phyloP scores from a whole-genome alignment of 495 filamentous ascomycete species.

The Xylaria telfairii region DNA sequence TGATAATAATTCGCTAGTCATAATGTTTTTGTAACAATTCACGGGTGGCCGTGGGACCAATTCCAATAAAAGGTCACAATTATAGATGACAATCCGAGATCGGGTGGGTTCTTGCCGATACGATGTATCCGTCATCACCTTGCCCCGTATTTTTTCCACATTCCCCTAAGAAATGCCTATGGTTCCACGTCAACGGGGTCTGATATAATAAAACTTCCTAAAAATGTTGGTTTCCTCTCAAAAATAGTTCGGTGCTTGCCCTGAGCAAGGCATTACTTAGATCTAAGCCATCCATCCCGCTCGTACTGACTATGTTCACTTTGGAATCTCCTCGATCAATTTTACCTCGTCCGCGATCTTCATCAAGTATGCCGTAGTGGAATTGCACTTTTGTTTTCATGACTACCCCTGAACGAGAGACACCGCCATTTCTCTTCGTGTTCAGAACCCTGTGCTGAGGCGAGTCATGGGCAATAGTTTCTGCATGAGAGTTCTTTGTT shows the following conservation, averaged over 20 bases:
- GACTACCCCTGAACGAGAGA: not conserved
- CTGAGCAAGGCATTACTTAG: not conserved
- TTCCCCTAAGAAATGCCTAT: not conserved
- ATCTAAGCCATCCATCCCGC: not conserved
- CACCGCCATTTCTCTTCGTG: not conserved
- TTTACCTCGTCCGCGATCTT: not conserved
- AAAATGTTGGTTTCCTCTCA: not conserved
- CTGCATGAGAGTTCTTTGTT: too few species aligned
- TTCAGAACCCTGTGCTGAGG: too few species aligned
- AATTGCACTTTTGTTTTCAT: not conserved
- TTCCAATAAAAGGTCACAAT: not conserved
- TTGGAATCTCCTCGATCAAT: not conserved
- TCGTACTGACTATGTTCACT: not conserved
- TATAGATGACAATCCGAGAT: not conserved
- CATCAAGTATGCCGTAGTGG: not conserved
- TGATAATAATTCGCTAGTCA: not conserved
- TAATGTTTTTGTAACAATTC: not conserved
- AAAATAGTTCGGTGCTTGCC: not conserved
- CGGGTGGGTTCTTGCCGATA: not conserved
- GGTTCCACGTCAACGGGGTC: not conserved
- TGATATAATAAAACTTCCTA: not conserved
- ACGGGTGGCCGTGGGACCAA: too few species aligned
- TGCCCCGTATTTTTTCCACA: not conserved
- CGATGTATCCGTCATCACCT: not conserved
- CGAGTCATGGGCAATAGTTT: too few species aligned